A percentile compares a stretch with the other conserved stretches of the same genome.
phyloP scores from a whole-genome alignment of 805 yeast genomes.

The Yarrowia sp. region DNA sequence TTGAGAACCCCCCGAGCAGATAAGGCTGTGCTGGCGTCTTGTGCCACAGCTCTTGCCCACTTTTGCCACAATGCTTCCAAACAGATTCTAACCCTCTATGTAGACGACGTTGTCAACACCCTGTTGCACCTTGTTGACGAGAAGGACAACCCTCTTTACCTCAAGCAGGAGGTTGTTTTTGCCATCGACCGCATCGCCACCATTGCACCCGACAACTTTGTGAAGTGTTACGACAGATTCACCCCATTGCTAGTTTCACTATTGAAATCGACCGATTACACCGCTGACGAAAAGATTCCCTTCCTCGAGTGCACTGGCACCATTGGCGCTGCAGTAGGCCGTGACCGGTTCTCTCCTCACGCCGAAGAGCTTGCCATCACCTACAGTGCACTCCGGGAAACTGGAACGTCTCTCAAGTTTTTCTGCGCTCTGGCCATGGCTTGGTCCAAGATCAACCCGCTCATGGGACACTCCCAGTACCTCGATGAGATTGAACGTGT shows the following conservation, averaged over 20 bases:
- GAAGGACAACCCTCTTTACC: constrained; percentile 69
- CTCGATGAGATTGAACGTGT: constrained; percentile 81
- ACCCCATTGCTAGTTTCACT: constrained; percentile 86
- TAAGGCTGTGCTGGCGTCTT: constrained; percentile 87
- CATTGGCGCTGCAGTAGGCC: constrained; percentile 69
- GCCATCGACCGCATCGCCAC: constrained; percentile 97
- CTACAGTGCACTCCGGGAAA: constrained; percentile 38
- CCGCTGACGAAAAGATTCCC: constrained; percentile 55
- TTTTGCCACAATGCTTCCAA: constrained; percentile 89
- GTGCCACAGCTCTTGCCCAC: constrained; percentile 96
- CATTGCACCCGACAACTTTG: constrained; percentile 84
- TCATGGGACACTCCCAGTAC: constrained; percentile 64
- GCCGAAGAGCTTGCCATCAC: constrained; percentile 58
- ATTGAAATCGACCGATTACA: constrained; percentile 57
- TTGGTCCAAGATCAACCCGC: constrained; percentile 79
- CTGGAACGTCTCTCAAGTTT: constrained; percentile 82
- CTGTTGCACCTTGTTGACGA: constrained; percentile 73
- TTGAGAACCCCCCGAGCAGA: constrained; percentile 65
- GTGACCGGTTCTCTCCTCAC: constrained; percentile 77
- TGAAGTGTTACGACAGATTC: constrained; percentile 88
- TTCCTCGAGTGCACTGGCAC: constrained; percentile 20
- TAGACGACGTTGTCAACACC: constrained; percentile 75
- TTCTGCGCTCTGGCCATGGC: constrained; percentile 93
- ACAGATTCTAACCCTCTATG: constrained; percentile 82
- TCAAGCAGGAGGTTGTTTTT: constrained; percentile 95